Conservation (phyloP, 129 eudicot species). For the Solidago caesia region DNA sequence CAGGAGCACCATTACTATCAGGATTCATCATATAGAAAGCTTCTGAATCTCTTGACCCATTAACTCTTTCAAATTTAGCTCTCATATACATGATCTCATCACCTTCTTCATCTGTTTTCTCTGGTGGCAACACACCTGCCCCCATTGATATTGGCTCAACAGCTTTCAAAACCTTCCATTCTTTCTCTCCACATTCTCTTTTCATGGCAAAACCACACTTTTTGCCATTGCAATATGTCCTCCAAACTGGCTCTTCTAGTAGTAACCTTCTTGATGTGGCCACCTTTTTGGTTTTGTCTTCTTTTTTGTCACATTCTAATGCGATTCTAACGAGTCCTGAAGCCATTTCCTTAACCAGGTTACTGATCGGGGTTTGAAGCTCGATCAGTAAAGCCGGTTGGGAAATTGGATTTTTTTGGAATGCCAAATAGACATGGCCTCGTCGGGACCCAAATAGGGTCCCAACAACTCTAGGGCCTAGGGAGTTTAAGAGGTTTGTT, state of each 20-base stretch:
- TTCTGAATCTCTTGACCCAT: conserved; percentile 79
- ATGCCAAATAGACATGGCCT: conserved; percentile 70
- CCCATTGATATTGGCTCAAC: conserved; percentile 86
- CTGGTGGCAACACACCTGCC: conserved; percentile 75
- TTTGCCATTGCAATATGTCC: conserved; percentile 76
- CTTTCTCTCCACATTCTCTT: conserved; percentile 68
- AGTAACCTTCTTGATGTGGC: conserved; percentile 25
- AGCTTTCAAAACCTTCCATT: conserved; percentile 62
- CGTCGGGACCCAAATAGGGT: conserved; percentile 68
- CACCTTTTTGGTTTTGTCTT: conserved; percentile 31
- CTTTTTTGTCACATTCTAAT: conserved; percentile 60
- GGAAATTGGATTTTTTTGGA: conserved; percentile 56
- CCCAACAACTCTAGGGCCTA: conserved; percentile 61
- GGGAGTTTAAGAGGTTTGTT: conserved; percentile 32
- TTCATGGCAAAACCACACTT: conserved; percentile 67
- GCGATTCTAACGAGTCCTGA: conserved; percentile 80
- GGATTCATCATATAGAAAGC: conserved; percentile 94
- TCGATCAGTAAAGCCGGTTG: conserved; percentile 69
- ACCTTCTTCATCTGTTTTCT: conserved; percentile 46
- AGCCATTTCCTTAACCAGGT: conserved; percentile 71
- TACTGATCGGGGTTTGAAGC: conserved; percentile 70
- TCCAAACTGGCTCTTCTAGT: conserved; percentile 74
- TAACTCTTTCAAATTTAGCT: conserved; percentile 83
- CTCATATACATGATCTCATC: conserved; percentile 78
- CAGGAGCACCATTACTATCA: conserved; percentile 83